Conservation (phyloP, 352 stramenopile genomes). For the Phytopythium vexans region DNA sequence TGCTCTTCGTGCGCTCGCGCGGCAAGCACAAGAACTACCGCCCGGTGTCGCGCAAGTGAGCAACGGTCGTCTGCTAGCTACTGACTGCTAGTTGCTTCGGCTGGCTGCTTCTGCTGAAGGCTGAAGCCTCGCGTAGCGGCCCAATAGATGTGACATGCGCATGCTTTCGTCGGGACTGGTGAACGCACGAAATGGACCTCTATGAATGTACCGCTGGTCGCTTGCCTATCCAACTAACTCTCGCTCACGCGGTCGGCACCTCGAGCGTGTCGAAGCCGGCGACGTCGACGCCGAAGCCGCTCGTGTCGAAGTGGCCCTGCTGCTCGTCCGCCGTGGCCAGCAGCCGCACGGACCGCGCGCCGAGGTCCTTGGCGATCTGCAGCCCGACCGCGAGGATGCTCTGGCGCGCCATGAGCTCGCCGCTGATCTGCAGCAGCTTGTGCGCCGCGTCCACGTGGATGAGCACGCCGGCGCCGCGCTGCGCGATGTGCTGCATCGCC, state of each 20-base stretch:
- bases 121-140: background rate
- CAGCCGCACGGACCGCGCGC: constrained; percentile 50
- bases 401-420: constrained; percentile 79
- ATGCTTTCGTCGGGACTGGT: no score
- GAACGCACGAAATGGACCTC: no score
- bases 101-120: background rate
- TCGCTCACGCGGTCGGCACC: background rate
- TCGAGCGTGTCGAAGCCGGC: constrained; percentile 21
- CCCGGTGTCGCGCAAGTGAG: constrained; percentile 26
- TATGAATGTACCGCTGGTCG: no score
- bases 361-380: constrained; percentile 63
- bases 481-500: constrained; percentile 56
- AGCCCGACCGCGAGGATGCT: constrained; percentile 83
- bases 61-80: no score
- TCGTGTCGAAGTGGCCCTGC: constrained; percentile 44
- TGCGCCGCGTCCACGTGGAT: constrained; percentile 62
- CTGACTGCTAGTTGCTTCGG: background rate
- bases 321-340: constrained; percentile 29
- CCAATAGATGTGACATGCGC: background rate
- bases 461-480: constrained; percentile 39
- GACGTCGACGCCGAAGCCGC: constrained; percentile 63
- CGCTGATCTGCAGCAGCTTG: constrained; percentile 70
- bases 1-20: constrained; percentile 60
- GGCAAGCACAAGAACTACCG: constrained; percentile 35
- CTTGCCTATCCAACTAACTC: no score